phyloP scores from a whole-genome alignment of 768 basidiomycete genomes.

The Lentinus tigrinus region DNA sequence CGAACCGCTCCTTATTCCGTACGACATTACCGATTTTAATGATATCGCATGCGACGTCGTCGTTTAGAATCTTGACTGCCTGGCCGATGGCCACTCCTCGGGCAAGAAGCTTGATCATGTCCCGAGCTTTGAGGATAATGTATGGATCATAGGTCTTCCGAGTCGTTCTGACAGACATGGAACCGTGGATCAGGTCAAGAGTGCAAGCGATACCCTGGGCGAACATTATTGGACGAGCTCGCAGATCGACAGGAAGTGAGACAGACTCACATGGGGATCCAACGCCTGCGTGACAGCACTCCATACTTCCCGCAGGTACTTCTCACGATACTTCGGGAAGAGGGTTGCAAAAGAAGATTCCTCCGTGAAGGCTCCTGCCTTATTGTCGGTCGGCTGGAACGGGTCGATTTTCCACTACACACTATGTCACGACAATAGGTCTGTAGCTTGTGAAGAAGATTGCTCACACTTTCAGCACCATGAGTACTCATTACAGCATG shows the following conservation, averaged over 20 bases:
- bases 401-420: conserved; percentile 80
- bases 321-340: conserved; percentile 98
- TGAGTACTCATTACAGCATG: background rate
- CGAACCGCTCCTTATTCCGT: conserved; percentile 94
- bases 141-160: conserved; percentile 98
- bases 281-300: conserved; percentile 82
- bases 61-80: conserved; percentile 88
- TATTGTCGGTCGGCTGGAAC: conserved; percentile 74
- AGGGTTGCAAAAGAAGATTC: conserved; percentile 98
- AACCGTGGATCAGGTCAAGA: conserved; percentile 92
- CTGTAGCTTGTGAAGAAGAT: background rate
- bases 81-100: conserved; percentile 85
- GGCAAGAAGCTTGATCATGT: conserved; percentile 92
- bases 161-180: conserved; percentile 96
- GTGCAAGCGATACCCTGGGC: conserved; percentile 83
- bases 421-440: background rate
- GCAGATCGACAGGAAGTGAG: background rate
- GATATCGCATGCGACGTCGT: conserved; percentile 90
- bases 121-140: conserved; percentile 92
- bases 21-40: conserved; percentile 97
- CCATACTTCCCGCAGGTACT: conserved; percentile 94
- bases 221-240: background rate
- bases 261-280: conserved; percentile 64
- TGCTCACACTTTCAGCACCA: conserved; percentile 30
- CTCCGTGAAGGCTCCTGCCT: conserved; percentile 81